phyloP scores from a whole-genome alignment of 1,284 basidiomycete genomes.

The Pisolithus thermaeus region DNA sequence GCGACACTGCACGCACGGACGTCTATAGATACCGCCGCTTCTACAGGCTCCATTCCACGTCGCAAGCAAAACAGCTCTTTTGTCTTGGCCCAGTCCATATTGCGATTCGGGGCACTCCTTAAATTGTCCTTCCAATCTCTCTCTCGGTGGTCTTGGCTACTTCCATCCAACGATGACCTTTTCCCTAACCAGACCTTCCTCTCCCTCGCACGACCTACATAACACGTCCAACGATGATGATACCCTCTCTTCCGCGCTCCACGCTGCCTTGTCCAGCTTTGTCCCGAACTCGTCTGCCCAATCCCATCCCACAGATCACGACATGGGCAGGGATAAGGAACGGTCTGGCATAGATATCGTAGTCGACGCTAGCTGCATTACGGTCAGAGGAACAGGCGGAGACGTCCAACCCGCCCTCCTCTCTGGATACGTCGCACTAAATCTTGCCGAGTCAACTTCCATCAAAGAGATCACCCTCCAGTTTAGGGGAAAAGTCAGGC shows the following conservation, averaged over 20 bases:
- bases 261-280: constrained; percentile 22
- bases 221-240: constrained; percentile 19
- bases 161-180: constrained; percentile 24
- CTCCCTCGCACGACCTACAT: constrained; percentile 21
- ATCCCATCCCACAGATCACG: constrained; percentile 24
- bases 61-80: background rate
- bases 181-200: constrained; percentile 26
- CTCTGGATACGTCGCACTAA: constrained; percentile 72
- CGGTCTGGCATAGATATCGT: constrained; percentile 66
- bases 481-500: constrained; percentile 76
- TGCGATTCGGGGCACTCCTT: background rate
- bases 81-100: background rate
- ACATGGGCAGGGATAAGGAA: constrained; percentile 42
- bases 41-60: background rate
- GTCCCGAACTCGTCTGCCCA: constrained; percentile 20
- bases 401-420: constrained; percentile 78
- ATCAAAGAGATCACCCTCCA: constrained; percentile 84
- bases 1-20: background rate
- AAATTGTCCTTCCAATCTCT: background rate
- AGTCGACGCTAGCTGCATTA: constrained; percentile 64
- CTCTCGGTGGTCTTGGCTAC: constrained; percentile 1
- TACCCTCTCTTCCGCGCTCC: constrained; percentile 22
- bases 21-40: too few relatives aligned
- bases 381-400: constrained; percentile 73
- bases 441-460: constrained; percentile 74